Evolutionary conservation across 768 basidiomycete genomes (phyloP).

Genomic region (Macrolepiota fuliginosa): DNA sequence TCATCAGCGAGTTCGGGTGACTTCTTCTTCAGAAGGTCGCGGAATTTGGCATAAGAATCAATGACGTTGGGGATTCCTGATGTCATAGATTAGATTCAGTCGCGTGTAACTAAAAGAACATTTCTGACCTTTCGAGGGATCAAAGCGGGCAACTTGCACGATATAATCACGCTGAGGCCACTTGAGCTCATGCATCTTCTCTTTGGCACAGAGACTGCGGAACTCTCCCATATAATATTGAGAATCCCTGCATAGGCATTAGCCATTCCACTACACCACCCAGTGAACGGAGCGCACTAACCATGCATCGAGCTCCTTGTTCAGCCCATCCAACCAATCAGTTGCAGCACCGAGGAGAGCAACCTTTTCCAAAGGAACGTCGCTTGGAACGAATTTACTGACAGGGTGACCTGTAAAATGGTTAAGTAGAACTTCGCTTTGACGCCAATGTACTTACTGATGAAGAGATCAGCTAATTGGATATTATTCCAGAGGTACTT

Average conservation of each 20-base stretch:
- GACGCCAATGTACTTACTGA: constrained; percentile 47
- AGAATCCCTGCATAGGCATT: constrained; percentile 49
- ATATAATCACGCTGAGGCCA: constrained; percentile 87
- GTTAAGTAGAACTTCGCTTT: neutral
- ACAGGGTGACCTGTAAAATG: constrained; percentile 70
- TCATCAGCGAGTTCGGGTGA: constrained; percentile 40
- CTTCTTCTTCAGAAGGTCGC: constrained; percentile 53
- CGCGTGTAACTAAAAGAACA: neutral
- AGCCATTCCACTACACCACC: neutral
- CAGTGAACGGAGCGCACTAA: constrained; percentile 16
- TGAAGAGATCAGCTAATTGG: constrained; percentile 85
- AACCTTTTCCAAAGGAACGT: constrained; percentile 71
- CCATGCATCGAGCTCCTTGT: constrained; percentile 80
- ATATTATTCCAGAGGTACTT: constrained; percentile 95
- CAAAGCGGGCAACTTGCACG: constrained; percentile 92
- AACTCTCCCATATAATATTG: constrained; percentile 90
- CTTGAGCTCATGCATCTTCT: constrained; percentile 75
- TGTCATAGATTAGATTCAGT: constrained; percentile 16
- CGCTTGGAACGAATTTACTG: constrained; percentile 88
- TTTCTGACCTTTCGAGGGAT: constrained; percentile 59
- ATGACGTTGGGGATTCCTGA: constrained; percentile 81
- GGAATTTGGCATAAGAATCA: constrained; percentile 85
- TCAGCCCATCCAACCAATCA: constrained; percentile 93
- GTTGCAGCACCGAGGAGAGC: constrained; percentile 80
- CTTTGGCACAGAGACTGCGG: constrained; percentile 69